phyloP scores from a whole-genome alignment of 202 grass and related monocot genomes.

The Panicum hallii region DNA sequence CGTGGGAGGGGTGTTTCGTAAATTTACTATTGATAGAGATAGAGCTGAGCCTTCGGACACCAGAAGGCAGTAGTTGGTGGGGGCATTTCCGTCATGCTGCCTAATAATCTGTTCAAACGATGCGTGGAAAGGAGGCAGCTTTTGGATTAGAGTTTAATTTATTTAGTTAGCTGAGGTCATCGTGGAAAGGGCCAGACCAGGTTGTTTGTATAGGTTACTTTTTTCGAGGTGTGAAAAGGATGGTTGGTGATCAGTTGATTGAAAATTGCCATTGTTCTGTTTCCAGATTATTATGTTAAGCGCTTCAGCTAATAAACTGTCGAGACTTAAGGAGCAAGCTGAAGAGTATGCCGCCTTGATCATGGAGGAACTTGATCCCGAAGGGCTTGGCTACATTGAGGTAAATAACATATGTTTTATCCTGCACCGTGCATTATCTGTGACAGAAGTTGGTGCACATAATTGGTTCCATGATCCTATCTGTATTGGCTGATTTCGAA shows the following conservation, averaged over 20 bases:
- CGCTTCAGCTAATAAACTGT: slow-evolving; percentile 90
- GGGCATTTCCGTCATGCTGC: slow-evolving; percentile 59
- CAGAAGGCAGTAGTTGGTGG: slow-evolving; percentile 52
- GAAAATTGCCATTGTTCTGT: slow-evolving; percentile 25
- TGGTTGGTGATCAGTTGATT: slow-evolving; percentile 38
- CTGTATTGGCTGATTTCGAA: slow-evolving; percentile 24
- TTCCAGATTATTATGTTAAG: slow-evolving; percentile 96
- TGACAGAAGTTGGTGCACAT: slow-evolving; percentile 16
- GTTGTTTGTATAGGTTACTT: slow-evolving; percentile 30
- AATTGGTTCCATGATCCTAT: slow-evolving; percentile 8
- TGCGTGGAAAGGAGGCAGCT: slow-evolving; percentile 11
- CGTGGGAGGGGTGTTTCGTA: slow-evolving; percentile 41
- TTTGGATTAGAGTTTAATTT: slow-evolving; percentile 41
- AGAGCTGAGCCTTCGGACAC: slow-evolving; percentile 3
- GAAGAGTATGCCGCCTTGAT: slow-evolving; percentile 96
- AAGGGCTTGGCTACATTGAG: slow-evolving; percentile 97
- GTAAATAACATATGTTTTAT: slow-evolving; percentile 49
- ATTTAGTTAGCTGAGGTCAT: slow-evolving; percentile 39
- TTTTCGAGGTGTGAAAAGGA: slow-evolving; percentile 36
- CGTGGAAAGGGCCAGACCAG: slow-evolving; percentile 33
- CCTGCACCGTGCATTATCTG: background rate
- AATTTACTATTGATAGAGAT: slow-evolving; percentile 48
- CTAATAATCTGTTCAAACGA: slow-evolving; percentile 43
- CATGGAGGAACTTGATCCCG: slow-evolving; percentile 98
- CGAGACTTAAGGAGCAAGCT: slow-evolving; percentile 93